Evolutionary conservation across 495 filamentous ascomycete genomes (phyloP).

Genomic region (Collariella sp.): DNA sequence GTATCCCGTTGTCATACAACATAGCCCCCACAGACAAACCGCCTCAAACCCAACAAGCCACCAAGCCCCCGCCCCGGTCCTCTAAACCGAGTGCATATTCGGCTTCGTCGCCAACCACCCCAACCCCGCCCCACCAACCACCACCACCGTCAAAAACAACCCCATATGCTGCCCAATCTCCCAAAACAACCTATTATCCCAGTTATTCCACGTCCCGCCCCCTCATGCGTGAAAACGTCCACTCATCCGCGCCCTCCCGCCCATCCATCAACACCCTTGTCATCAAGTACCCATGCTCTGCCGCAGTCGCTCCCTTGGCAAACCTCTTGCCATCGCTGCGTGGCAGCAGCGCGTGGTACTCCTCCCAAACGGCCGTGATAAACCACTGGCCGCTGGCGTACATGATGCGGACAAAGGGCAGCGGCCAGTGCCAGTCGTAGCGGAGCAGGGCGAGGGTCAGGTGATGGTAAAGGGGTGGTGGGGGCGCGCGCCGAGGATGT

Average conservation of each 20-base stretch:
- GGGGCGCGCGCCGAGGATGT: slow-evolving; percentile 74
- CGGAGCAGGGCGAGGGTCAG: slow-evolving; percentile 60
- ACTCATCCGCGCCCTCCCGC: slow-evolving; percentile 29
- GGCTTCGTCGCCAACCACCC: too few species aligned
- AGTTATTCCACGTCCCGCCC: slow-evolving; percentile 37
- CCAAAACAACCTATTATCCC: slow-evolving; percentile 30
- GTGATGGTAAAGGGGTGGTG: slow-evolving; percentile 75
- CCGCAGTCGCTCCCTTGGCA: not conserved
- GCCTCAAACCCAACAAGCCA: too few species aligned
- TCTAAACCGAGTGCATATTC: too few species aligned
- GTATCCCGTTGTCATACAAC: too few species aligned
- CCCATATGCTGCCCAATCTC: slow-evolving; percentile 31
- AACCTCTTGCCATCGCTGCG: too few species aligned
- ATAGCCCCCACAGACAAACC: too few species aligned
- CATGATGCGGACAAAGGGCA: slow-evolving; percentile 87
- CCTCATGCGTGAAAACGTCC: slow-evolving; percentile 34
- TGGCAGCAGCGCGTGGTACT: slow-evolving; percentile 42
- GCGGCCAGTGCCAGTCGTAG: slow-evolving; percentile 67
- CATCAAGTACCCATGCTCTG: not conserved
- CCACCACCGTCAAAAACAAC: slow-evolving; percentile 35
- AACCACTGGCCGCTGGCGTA: slow-evolving; percentile 80
- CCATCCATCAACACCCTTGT: slow-evolving; percentile 35
- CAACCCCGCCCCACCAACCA: too few species aligned
- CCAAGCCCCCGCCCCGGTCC: too few species aligned
- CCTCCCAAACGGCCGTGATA: slow-evolving; percentile 75